Evolutionary conservation across 2,329 filamentous ascomycete genomes (phyloP).

Genomic region (Aspergillus sojae): DNA sequence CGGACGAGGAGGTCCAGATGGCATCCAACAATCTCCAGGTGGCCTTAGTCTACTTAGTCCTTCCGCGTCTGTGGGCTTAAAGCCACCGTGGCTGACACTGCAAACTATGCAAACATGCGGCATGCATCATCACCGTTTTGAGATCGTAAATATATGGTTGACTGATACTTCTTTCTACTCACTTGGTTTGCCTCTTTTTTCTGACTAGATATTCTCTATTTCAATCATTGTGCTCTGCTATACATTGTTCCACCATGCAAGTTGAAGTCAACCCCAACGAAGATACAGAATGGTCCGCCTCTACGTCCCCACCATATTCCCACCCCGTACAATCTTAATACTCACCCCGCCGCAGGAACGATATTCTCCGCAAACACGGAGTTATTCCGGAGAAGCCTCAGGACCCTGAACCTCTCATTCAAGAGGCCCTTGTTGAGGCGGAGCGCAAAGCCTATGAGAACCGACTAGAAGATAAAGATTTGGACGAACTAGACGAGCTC

Average conservation of each 20-base stretch:
- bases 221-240: background rate
- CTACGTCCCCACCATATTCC: constrained; percentile 8
- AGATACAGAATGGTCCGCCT: constrained; percentile 83
- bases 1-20: constrained; percentile 21
- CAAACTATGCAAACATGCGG: constrained; percentile 46
- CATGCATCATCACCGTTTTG: constrained; percentile 24
- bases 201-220: constrained; percentile 25
- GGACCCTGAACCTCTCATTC: constrained; percentile 91
- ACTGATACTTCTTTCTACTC: background rate
- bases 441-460: constrained; percentile 86
- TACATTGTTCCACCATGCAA: constrained; percentile 48
- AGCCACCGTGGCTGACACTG: constrained; percentile 20
- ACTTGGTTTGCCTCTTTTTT: background rate
- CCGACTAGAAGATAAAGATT: constrained; percentile 86
- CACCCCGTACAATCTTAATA: constrained; percentile 5
- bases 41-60: constrained; percentile 27
- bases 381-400: constrained; percentile 97
- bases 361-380: constrained; percentile 94
- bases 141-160: background rate
- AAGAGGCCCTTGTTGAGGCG: constrained; percentile 88
- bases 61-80: constrained; percentile 39
- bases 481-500: constrained; percentile 89
- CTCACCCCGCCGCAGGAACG: constrained; percentile 70
- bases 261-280: constrained; percentile 95
- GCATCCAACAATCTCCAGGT: constrained; percentile 37